Conservation (phyloP, 257 asterid species). For the Jaltomata sinuosa region DNA sequence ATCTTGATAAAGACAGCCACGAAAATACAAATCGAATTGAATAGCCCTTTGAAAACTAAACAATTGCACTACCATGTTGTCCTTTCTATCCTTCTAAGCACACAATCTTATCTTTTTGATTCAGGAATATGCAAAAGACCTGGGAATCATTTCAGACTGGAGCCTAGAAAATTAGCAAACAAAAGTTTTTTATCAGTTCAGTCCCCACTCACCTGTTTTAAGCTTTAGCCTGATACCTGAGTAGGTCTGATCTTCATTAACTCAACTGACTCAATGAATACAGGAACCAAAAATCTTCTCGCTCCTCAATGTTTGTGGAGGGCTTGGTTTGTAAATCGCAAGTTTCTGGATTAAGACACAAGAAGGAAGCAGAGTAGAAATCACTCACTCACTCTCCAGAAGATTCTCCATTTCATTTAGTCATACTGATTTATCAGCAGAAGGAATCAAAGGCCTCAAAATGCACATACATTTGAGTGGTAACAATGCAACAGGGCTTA, state of each 20-base stretch:
- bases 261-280: background rate
- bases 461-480: conserved; percentile 4
- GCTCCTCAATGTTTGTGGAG: conserved; percentile 10
- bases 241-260: background rate
- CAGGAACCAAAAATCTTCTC: conserved; percentile 29
- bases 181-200: conserved; percentile 18
- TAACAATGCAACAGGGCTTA: conserved; percentile 6
- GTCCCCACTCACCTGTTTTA: conserved; percentile 14
- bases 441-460: conserved; percentile 10
- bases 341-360: conserved; percentile 4
- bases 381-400: conserved; percentile 26
- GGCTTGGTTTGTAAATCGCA: conserved; percentile 14
- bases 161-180: conserved; percentile 16
- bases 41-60: background rate
- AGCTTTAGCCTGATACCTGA: background rate
- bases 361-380: conserved; percentile 13
- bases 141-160: conserved; percentile 9
- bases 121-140: conserved; percentile 30
- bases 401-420: conserved; percentile 36
- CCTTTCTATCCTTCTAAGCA: background rate
- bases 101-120: background rate
- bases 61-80: background rate
- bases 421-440: conserved; percentile 11
- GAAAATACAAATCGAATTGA: background rate
- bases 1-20: background rate